Conservation (phyloP, 2,329 filamentous ascomycete species). For the Pestalotiopsis fici region DNA sequence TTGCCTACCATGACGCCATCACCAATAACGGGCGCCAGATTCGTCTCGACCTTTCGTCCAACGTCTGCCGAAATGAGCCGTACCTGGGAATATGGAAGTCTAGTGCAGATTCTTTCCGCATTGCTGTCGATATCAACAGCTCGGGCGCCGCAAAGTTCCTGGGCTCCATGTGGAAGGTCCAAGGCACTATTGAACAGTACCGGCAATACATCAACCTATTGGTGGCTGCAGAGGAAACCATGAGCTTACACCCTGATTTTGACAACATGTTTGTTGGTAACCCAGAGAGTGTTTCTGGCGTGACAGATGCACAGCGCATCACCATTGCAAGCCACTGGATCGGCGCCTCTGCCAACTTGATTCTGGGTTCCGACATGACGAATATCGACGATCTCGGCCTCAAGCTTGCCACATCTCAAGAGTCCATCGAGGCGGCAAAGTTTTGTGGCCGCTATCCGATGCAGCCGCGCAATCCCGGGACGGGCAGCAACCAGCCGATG, state of each 20-base stretch:
- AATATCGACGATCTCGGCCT: constrained; percentile 22
- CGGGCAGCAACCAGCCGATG: constrained; percentile 18
- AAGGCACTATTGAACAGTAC: constrained; percentile 30
- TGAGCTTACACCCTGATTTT: constrained; percentile 28
- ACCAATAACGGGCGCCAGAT: constrained; percentile 22
- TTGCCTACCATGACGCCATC: constrained; percentile 27
- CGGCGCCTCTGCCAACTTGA: constrained; percentile 28
- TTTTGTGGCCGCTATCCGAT: constrained; percentile 24
- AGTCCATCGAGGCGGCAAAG: constrained; percentile 17
- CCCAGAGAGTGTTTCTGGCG: constrained; percentile 19
- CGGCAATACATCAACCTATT: constrained; percentile 24
- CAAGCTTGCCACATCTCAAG: constrained; percentile 18
- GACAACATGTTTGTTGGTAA: constrained; percentile 28
- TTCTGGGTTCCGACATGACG: constrained; percentile 26
- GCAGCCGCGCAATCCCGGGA: constrained; percentile 23
- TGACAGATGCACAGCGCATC: constrained; percentile 23
- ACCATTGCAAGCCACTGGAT: constrained; percentile 30
- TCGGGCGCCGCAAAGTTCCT: constrained; percentile 21
- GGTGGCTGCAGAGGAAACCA: constrained; percentile 13
- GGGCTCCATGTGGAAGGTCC: constrained; percentile 18
- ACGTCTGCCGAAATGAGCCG: constrained; percentile 22
- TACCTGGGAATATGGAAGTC: constrained; percentile 24
- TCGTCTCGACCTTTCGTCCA: constrained; percentile 28
- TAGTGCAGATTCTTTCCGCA: constrained; percentile 26
- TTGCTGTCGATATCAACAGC: constrained; percentile 27